Percentiles rank a stretch among this genome's conserved stretches.
These are phyloP conservation scores for Erodium maritimum DNA, from an alignment of 345 rosid genomes.

Conservation along the genomic window DNA sequence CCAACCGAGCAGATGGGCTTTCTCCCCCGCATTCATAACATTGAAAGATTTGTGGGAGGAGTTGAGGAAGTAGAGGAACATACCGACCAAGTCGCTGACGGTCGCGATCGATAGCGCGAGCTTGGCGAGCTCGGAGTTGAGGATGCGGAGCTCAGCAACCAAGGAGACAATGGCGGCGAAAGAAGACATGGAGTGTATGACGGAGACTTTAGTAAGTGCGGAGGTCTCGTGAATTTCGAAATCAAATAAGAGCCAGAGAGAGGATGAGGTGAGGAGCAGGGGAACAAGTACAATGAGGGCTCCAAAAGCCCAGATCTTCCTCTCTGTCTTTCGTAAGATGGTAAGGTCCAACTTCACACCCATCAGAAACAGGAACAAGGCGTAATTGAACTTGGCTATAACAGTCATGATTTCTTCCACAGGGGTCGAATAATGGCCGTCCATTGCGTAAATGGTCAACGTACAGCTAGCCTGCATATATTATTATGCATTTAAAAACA, in stretches of 20 bases:
- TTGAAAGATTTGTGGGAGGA: not conserved
- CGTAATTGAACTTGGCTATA: conserved; percentile 7
- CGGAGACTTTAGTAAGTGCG: too few species aligned
- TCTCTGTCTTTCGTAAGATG: conserved; percentile 6
- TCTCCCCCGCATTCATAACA: too few species aligned
- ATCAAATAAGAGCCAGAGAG: not conserved
- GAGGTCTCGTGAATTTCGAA: not conserved
- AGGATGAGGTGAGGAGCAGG: not conserved
- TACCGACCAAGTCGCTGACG: conserved; percentile 11
- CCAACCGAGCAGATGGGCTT: too few species aligned
- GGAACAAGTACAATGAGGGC: not conserved
- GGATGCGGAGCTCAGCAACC: conserved; percentile 9
- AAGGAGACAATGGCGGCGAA: conserved; percentile 11
- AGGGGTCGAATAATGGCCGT: too few species aligned
- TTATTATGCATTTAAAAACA: too few species aligned
- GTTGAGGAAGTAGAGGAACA: not conserved
- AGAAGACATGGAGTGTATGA: conserved; percentile 8
- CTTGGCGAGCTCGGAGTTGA: conserved; percentile 20
- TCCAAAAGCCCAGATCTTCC: conserved; percentile 7
- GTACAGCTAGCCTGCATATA: too few species aligned
- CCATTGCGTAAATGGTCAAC: too few species aligned
- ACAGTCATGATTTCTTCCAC: not conserved
- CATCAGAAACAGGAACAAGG: conserved; percentile 11
- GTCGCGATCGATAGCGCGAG: conserved; percentile 15
- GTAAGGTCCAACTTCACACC: conserved; percentile 21